Conservation (phyloP, 345 rosid species). For the Pistacia integerrima region DNA sequence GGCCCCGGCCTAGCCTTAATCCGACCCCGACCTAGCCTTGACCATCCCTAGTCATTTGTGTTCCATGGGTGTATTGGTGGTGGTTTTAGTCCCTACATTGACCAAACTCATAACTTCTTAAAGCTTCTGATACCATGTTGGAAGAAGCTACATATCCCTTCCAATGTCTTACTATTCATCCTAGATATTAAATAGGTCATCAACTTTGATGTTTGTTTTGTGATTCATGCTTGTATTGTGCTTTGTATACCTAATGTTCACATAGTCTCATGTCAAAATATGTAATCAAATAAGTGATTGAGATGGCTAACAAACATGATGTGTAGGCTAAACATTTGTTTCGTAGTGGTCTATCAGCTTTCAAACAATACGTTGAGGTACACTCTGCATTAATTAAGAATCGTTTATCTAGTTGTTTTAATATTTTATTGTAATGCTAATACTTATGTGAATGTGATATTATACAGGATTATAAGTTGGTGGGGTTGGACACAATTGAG, state of each 20-base stretch:
- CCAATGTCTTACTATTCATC: background rate
- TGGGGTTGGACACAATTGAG: conserved; percentile 91
- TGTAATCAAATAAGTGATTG: conserved; percentile 60
- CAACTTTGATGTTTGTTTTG: background rate
- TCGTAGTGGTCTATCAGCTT: conserved; percentile 70
- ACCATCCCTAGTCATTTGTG: background rate
- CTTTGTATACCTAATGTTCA: conserved; percentile 39
- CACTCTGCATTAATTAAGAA: background rate
- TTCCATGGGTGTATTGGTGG: background rate
- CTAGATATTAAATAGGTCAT: background rate
- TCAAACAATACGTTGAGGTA: conserved; percentile 50
- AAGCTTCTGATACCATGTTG: conserved; percentile 31
- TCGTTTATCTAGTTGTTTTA: background rate
- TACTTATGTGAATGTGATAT: conserved; percentile 5
- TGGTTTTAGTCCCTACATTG: background rate
- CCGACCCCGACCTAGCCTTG: too few species aligned
- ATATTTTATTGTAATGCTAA: background rate
- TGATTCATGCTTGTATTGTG: background rate
- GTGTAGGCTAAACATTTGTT: conserved; percentile 87
- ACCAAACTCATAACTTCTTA: background rate
- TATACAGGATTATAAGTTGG: conserved; percentile 70
- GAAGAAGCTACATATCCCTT: conserved; percentile 12
- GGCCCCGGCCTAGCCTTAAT: too few species aligned
- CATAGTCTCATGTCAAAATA: conserved; percentile 79
- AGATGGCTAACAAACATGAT: conserved; percentile 75